These are phyloP conservation scores for Verbena officinalis DNA, from an alignment of 257 asterid species.

Conservation along the genomic window DNA sequence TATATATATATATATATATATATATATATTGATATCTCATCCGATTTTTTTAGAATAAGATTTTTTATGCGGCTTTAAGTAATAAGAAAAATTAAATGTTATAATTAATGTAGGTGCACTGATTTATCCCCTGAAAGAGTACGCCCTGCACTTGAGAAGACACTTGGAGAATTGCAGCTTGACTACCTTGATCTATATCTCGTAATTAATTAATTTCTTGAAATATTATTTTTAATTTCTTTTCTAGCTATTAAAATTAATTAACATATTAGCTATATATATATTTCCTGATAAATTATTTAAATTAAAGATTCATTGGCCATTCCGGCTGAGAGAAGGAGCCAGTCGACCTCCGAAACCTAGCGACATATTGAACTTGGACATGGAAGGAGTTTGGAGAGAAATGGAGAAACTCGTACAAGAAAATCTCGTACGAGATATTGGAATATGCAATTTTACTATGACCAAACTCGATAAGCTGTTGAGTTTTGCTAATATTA, in stretches of 20 bases:
- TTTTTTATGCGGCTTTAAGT: too few relatives aligned
- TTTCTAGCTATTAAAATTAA: too few relatives aligned
- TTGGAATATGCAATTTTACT: conserved; percentile 68
- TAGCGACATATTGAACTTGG: conserved; percentile 61
- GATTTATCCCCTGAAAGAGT: conserved; percentile 62
- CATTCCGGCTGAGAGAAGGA: conserved; percentile 62
- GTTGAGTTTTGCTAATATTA: conserved; percentile 45
- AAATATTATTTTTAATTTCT: too few relatives aligned
- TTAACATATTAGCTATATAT: too few relatives aligned
- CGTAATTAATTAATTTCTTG: too few relatives aligned
- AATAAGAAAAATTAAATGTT: too few relatives aligned
- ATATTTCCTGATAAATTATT: too few relatives aligned
- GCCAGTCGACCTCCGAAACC: conserved; percentile 58
- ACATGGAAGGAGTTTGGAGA: conserved; percentile 77
- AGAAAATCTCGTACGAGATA: conserved; percentile 59
- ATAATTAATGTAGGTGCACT: conserved; percentile 53
- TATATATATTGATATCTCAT: too few relatives aligned
- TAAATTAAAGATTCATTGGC: conserved; percentile 92
- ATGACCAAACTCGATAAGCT: conserved; percentile 54
- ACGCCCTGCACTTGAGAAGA: conserved; percentile 56
- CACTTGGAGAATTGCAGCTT: conserved; percentile 61
- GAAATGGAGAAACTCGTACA: conserved; percentile 77
- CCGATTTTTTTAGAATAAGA: too few relatives aligned
- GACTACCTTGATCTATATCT: conserved; percentile 81
- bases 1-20: too few relatives aligned